Percentiles rank a stretch among this genome's conserved stretches.
These are phyloP conservation scores for Trichosporon asahii DNA, from an alignment of 1,284 basidiomycete species.

Conservation along the genomic window DNA sequence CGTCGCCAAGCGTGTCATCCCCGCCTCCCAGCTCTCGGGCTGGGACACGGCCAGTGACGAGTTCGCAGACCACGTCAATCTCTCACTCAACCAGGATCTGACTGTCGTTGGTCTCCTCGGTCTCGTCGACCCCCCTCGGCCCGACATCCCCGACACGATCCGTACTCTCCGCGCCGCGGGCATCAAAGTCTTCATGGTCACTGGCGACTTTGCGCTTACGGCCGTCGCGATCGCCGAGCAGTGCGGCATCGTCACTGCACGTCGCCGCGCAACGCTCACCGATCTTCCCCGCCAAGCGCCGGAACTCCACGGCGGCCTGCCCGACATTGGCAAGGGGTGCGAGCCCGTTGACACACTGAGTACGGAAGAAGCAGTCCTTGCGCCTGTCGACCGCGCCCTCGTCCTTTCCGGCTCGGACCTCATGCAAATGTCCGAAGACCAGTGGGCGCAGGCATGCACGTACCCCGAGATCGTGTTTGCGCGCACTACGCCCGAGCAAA, in stretches of 20 bases:
- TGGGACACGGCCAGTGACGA: slow-evolving; percentile 37
- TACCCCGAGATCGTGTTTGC: slow-evolving; percentile 71
- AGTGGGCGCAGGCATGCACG: slow-evolving; percentile 58
- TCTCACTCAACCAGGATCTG: slow-evolving; percentile 52
- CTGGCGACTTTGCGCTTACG: slow-evolving; percentile 59
- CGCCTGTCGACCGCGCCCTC: slow-evolving; percentile 38
- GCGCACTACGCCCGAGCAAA: slow-evolving; percentile 69
- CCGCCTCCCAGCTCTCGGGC: not conserved
- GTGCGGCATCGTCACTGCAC: slow-evolving; percentile 61
- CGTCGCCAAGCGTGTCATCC: slow-evolving; percentile 50
- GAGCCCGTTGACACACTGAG: not conserved
- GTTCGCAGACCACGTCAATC: slow-evolving; percentile 47
- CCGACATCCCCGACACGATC: slow-evolving; percentile 59
- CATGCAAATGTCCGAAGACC: slow-evolving; percentile 54
- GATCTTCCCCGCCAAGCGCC: slow-evolving; percentile 29
- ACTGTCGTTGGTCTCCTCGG: slow-evolving; percentile 63
- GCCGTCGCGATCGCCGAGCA: slow-evolving; percentile 59
- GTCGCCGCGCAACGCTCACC: slow-evolving; percentile 36
- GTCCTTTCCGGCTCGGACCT: slow-evolving; percentile 60
- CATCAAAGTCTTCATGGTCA: slow-evolving; percentile 67
- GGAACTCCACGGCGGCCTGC: slow-evolving; percentile 37
- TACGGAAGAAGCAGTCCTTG: not conserved
- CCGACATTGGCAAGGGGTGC: slow-evolving; percentile 38
- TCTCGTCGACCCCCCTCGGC: slow-evolving; percentile 62
- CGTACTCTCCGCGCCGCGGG: slow-evolving; percentile 60